Percentiles rank a stretch among this genome's conserved stretches.
Conservation (phyloP, 2,329 filamentous ascomycete species). For the Mariannaea sp. region DNA sequence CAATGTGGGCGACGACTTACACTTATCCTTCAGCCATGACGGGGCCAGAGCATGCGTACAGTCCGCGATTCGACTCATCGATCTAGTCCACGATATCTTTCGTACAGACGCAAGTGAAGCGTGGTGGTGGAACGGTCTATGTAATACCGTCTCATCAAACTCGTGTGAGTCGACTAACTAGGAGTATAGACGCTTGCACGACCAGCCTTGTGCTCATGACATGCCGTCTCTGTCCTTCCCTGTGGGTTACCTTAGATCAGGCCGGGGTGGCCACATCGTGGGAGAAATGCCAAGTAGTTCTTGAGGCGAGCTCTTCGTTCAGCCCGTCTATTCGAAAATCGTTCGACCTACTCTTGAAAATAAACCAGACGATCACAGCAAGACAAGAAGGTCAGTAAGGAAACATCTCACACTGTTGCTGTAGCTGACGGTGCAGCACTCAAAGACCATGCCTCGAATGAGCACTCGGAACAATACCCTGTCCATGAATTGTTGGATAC, state of each 20-base stretch:
- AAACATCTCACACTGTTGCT: background rate
- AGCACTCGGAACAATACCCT: background rate
- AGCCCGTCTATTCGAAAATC: background rate
- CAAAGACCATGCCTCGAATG: background rate
- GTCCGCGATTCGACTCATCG: slow-evolving; percentile 39
- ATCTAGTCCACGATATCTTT: slow-evolving; percentile 38
- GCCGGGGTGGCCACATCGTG: background rate
- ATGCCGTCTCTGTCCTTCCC: background rate
- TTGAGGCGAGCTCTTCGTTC: background rate
- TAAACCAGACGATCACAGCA: background rate
- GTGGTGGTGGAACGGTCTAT: slow-evolving; percentile 49
- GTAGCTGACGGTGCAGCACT: background rate
- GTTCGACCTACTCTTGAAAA: background rate
- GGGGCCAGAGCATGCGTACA: slow-evolving; percentile 41
- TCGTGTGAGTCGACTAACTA: background rate
- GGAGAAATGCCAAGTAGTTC: background rate
- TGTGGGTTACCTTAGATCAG: background rate
- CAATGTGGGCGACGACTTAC: background rate
- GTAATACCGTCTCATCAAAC: slow-evolving; percentile 25
- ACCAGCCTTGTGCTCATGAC: slow-evolving; percentile 25
- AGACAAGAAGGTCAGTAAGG: background rate
- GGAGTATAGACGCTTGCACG: slow-evolving; percentile 24
- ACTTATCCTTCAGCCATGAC: slow-evolving; percentile 12
- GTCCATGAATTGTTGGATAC: background rate
- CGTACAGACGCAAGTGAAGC: slow-evolving; percentile 35